Conservation (phyloP, 2,329 filamentous ascomycete species). For the Beauveria asiatica region DNA sequence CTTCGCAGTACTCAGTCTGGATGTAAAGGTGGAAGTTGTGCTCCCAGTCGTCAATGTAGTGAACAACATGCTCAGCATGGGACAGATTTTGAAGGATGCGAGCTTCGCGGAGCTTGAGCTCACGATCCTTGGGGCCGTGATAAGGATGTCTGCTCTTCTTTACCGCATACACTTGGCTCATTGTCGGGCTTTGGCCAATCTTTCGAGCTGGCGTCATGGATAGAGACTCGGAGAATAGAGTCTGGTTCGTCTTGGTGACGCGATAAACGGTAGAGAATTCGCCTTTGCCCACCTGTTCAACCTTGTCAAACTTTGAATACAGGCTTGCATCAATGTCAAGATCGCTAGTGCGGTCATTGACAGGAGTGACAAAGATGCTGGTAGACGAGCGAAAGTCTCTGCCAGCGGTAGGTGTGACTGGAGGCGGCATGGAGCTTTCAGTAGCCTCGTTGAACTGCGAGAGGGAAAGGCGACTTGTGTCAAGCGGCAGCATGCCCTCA, state of each 20-base stretch:
- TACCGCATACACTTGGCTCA: slow-evolving; percentile 70
- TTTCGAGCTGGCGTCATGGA: slow-evolving; percentile 37
- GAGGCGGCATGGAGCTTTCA: slow-evolving; percentile 35
- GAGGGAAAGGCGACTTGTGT: slow-evolving; percentile 77
- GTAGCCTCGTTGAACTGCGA: slow-evolving; percentile 47
- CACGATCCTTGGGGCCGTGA: slow-evolving; percentile 69
- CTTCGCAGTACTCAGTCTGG: slow-evolving; percentile 93
- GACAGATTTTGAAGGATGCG: slow-evolving; percentile 67
- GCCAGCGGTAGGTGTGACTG: slow-evolving; percentile 72
- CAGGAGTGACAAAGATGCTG: slow-evolving; percentile 53
- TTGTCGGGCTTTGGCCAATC: slow-evolving; percentile 43
- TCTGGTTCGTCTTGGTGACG: slow-evolving; percentile 43
- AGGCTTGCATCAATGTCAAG: slow-evolving; percentile 66
- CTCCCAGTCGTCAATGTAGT: slow-evolving; percentile 84
- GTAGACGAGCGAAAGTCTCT: slow-evolving; percentile 43
- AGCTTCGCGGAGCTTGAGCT: slow-evolving; percentile 77
- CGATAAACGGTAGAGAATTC: slow-evolving; percentile 92
- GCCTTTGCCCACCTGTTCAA: slow-evolving; percentile 73
- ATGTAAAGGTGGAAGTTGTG: slow-evolving; percentile 81
- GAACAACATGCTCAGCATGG: slow-evolving; percentile 76
- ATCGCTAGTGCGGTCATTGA: slow-evolving; percentile 60
- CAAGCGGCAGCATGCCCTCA: slow-evolving; percentile 64
- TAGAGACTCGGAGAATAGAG: slow-evolving; percentile 27
- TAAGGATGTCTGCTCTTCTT: slow-evolving; percentile 86
- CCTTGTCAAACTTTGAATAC: slow-evolving; percentile 67